Evolutionary conservation across 1,284 basidiomycete species (phyloP), one percentile per base, ranked within the genome.

Genomic region (Amylostereum areolatum): DNA sequence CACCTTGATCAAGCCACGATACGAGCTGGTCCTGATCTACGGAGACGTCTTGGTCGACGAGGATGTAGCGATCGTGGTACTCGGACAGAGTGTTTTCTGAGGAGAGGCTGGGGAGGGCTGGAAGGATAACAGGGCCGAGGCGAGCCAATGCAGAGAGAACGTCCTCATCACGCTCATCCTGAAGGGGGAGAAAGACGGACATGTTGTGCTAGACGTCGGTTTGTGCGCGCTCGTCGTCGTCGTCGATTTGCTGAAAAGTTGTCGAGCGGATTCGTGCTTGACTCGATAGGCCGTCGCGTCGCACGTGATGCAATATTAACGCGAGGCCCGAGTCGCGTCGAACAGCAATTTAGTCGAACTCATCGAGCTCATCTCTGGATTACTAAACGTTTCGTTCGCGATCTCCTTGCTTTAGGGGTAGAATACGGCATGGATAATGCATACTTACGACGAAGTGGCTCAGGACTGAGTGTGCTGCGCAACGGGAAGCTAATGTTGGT

Each of bases 121-220:
- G 73, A 45, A 83, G 61, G 47, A 94, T 74, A 52, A 94, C 63
- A 9, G 93, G 90, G 1, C 87, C 86, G 47, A 95, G 77, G 25
- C 91, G 81, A 42, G 77, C 69, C 50, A 92, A 77, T 2, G 83
- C 76, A 32, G 71, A 61, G 48, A 88, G 66, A 27, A 92, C 73
- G 4, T 72, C 68, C 29, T 63, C 65, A 49, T 76, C 69, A 42
- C 70, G 59, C 52, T 68, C 62, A 54, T 82, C 78, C 55, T 85
- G 60, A 53, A 89, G 68, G 46, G 81, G 81, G 42, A 88, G 63
- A 62, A 87, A 85, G 49, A 73, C 68, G 49, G 76, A 66, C 81
- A 83, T 83, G 46, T 34, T 45, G 43, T 32, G 25, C 24, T 42
- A 48, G 47, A 50, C 35, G 45, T 47, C 43, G 49, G 40, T 53